Evolutionary conservation across 805 yeast species (phyloP).

Genomic region (Nadsonia fulvescens): DNA sequence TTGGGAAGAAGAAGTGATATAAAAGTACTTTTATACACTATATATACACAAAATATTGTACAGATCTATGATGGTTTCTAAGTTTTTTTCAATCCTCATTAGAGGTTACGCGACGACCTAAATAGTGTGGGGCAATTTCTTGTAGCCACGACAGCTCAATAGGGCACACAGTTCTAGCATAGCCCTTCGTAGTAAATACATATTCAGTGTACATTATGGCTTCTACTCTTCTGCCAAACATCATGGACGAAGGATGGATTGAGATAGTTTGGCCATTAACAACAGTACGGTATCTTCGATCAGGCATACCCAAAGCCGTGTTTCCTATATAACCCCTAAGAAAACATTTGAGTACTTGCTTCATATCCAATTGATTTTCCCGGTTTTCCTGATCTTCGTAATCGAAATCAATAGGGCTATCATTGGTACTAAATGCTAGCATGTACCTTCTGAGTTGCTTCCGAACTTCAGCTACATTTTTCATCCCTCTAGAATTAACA

Average conservation of each 20-base stretch:
- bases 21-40: too few species aligned
- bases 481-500: constrained; percentile 62
- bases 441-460: constrained; percentile 59
- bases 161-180: constrained; percentile 75
- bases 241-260: constrained; percentile 76
- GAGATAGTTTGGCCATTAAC: constrained; percentile 64
- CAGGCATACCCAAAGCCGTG: constrained; percentile 90
- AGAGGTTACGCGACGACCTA: too few species aligned
- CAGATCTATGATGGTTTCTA: too few species aligned
- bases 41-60: too few species aligned
- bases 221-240: constrained; percentile 67
- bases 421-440: too few species aligned
- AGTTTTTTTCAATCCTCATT: too few species aligned
- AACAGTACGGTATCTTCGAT: constrained; percentile 77
- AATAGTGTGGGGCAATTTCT: constrained; percentile 52
- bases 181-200: constrained; percentile 83
- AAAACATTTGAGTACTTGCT: constrained; percentile 56
- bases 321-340: constrained; percentile 69
- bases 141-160: constrained; percentile 75
- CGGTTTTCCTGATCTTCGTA: constrained; percentile 18
- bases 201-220: constrained; percentile 90
- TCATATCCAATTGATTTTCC: constrained; percentile 26
- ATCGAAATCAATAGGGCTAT: constrained; percentile 17
- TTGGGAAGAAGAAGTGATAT: too few species aligned
- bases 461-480: constrained; percentile 57